Base-by-base conservation (phyloP, 108 stramenopile genomes). In the Cyclotella distinguenda region DNA sequence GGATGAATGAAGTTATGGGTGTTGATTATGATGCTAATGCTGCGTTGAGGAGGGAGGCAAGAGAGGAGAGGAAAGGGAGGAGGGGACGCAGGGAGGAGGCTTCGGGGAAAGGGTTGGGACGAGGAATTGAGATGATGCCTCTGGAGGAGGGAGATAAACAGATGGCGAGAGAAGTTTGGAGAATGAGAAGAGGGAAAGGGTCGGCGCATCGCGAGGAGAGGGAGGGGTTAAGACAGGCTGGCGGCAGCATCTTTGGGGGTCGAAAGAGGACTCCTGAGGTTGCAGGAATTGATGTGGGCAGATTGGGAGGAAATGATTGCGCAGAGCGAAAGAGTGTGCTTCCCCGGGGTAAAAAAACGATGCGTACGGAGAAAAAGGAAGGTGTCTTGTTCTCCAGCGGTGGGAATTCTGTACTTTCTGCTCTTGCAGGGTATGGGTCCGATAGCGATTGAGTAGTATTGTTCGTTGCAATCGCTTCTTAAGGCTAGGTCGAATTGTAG, bases 21-120 rank as follows among this genome's bases (percentile, higher is more conserved):
- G 60, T 79, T 9, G 92, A 96, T 78, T 80, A 84, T 1, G 77
- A 60, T 57, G 46, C 44, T 22, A 94, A 93, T 71, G 83, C 92
- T 7, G 32, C 60, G 8, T 71, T 93, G 15, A 83, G 95, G 40
- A 48, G 58, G 15, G 9, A 16, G 4, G 87, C 82, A 75, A 65
- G 95, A 19, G 75, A 54, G 32, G 83, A 88, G 33, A 72, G 95
- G 12, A 72, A 79, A 45, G 62, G 65, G 0, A 86, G 86, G 65
- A 82, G 81, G 55, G 56, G 56, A 16, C 49, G 81, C 50, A 16
- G 84, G 23, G 54, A 58, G 19, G 72, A 83, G 7, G 94, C 79
- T 8, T 53, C 35, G 22, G 32, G 48, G 6, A 23, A 63, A 19
- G 90, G 89, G 23, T 85, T 88, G 79, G 80, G 82, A 46, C 23